phyloP scores from a whole-genome alignment of 23 red algal genomes.

The Gracilaria gracilis region DNA sequence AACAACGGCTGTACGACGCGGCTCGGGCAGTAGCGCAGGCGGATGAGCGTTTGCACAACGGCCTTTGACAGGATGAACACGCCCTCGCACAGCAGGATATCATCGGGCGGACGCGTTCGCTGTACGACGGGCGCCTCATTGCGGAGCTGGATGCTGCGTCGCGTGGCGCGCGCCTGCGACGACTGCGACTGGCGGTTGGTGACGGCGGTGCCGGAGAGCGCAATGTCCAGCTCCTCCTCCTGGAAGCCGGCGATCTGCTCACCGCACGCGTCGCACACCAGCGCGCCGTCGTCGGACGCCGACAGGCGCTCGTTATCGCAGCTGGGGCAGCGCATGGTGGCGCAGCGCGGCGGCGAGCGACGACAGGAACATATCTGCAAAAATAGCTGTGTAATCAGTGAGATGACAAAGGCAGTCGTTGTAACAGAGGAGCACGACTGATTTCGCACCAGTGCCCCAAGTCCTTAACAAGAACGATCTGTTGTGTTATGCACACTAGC shows the following conservation, averaged over 20 bases:
- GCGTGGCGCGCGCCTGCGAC: constrained; percentile 13
- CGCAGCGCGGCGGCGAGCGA: no score
- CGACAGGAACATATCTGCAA: no score
- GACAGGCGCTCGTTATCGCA: background rate
- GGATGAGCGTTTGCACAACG: background rate
- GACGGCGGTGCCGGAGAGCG: constrained; percentile 42
- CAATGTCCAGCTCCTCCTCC: constrained; percentile 31
- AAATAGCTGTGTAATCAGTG: no score
- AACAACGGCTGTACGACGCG: constrained; percentile 3
- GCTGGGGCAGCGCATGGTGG: constrained; percentile 3
- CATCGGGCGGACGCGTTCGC: background rate
- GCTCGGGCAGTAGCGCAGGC: constrained; percentile 18
- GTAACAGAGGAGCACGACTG: no score
- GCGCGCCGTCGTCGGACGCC: background rate
- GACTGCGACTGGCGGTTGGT: constrained; percentile 55
- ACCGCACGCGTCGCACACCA: constrained; percentile 51
- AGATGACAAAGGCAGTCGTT: no score
- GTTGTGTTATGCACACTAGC: no score
- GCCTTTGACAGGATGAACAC: constrained; percentile 11
- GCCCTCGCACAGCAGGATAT: constrained; percentile 17
- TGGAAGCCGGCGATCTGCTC: constrained; percentile 51
- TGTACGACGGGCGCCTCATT: background rate
- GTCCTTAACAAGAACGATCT: no score
- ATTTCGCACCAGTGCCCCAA: no score
- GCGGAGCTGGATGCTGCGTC: constrained; percentile 11